phyloP scores from a whole-genome alignment of 139 green algal genomes.

The Chlamydomonas sp. region DNA sequence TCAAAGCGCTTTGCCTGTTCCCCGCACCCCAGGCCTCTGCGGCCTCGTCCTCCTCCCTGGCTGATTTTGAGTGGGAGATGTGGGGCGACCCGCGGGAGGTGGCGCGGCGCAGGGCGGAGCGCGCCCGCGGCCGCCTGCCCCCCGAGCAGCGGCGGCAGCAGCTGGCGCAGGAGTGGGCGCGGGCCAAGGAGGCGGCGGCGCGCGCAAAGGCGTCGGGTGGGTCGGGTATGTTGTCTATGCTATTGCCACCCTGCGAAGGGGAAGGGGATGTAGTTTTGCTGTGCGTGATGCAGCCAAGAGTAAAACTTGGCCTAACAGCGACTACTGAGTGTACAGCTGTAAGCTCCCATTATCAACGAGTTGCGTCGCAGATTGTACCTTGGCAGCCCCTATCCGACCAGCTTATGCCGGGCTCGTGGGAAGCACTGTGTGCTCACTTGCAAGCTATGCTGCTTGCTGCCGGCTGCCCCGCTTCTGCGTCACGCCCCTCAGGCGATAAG shows the following conservation, averaged over 20 bases:
- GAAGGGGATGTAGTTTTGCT: too few relatives aligned
- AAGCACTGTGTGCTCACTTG: neutral
- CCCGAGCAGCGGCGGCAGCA: constrained; percentile 27
- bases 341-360: too few relatives aligned
- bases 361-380: neutral
- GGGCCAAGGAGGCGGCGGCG: constrained; percentile 43
- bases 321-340: too few relatives aligned
- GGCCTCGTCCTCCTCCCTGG: constrained; percentile 20
- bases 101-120: constrained; percentile 43
- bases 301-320: too few relatives aligned
- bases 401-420: neutral
- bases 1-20: too few relatives aligned
- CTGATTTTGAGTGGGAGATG: constrained; percentile 82
- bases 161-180: constrained; percentile 43
- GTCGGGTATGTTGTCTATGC: neutral
- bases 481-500: constrained; percentile 63
- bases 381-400: neutral
- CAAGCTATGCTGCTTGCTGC: neutral
- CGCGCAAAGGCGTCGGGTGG: constrained; percentile 41
- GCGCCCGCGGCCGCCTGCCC: constrained; percentile 8
- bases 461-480: too few relatives aligned
- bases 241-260: too few relatives aligned
- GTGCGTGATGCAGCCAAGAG: too few relatives aligned
- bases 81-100: constrained; percentile 84
- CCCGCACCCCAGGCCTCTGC: neutral